Base-by-base conservation (phyloP, 2,329 filamentous ascomycete species). In the Colletotrichum falcatum region DNA sequence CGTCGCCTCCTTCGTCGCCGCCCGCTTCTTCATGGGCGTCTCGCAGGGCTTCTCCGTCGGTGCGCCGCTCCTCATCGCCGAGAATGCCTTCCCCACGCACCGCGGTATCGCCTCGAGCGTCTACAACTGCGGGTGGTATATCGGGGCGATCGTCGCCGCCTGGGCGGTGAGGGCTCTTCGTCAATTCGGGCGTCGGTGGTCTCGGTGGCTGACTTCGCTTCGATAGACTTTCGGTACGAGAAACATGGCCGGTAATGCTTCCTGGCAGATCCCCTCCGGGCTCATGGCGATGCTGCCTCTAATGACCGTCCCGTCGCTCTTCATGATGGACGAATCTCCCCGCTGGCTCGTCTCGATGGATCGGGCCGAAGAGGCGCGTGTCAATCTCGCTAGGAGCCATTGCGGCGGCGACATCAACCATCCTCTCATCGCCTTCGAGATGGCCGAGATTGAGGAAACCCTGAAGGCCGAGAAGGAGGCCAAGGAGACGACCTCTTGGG, bases 301-400 rank as follows among this genome's bases (percentile, higher is more conserved):
- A 56, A 46, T 65, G n/a, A n/a, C 61, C 20, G 63, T 91, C 1
- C 89, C 90, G 0, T n/a, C n/a, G n/a, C n/a, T n/a, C n/a, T n/a
- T n/a, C n/a, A n/a, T n/a, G n/a, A n/a, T n/a, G n/a, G n/a, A n/a
- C n/a, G 89, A 91, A 74, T 89, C 87, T 3, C 89, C 89, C 3
- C 80, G 89, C 67, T 91, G 88, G 88, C 81, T 90, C 23, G 87
- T 89, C 65, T 84, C 85, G 70, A 85, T 88, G 66, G 83, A 85
- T 70, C 84, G 85, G 49, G 79, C 83, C 14, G 85, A 88, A 8
- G 80, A 88, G 62, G 86, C 88, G 0, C 80, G 85, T 12, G 80
- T 81, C 2, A 85, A 86, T 16, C 82, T 91, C 53, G 83, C 83
- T 6, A 86, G 83, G 65, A 90, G 86, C 73, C 89, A 89, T 23